A percentile compares a stretch with the other conserved stretches of the same genome.
Conservation (phyloP, 257 asterid genomes). For the Mentha longifolia region DNA sequence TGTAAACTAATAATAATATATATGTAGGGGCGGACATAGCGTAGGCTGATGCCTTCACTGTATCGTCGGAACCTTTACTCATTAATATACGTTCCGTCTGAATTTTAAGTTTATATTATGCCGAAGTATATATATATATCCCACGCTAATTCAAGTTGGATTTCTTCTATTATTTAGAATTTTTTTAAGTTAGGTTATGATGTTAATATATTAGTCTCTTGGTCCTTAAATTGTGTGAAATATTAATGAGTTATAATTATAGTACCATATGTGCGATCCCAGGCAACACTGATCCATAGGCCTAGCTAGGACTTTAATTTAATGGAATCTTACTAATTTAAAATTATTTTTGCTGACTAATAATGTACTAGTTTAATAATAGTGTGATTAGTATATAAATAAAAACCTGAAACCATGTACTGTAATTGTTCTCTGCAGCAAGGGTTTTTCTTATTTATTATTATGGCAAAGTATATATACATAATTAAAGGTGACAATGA, state of each 20-base stretch:
- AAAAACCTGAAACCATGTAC: slow-evolving; percentile 33
- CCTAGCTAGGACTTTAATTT: slow-evolving; percentile 34
- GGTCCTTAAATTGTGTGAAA: background rate
- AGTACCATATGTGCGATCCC: slow-evolving; percentile 53
- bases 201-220: background rate
- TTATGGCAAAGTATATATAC: slow-evolving; percentile 13
- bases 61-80: no score
- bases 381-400: background rate
- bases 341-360: slow-evolving; percentile 23
- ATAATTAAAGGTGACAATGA: slow-evolving; percentile 11
- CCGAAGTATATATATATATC: no score
- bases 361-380: slow-evolving; percentile 14
- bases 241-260: slow-evolving; percentile 6
- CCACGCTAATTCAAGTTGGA: background rate
- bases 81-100: no score
- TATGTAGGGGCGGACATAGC: no score
- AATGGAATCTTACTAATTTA: slow-evolving; percentile 35
- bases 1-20: no score
- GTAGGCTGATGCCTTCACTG: no score
- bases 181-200: background rate
- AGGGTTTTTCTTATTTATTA: slow-evolving; percentile 23
- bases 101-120: no score
- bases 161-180: background rate
- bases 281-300: slow-evolving; percentile 70
- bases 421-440: slow-evolving; percentile 44